Conservation (phyloP, 139 green algal species). For the Astrephomene gubernaculifera region DNA sequence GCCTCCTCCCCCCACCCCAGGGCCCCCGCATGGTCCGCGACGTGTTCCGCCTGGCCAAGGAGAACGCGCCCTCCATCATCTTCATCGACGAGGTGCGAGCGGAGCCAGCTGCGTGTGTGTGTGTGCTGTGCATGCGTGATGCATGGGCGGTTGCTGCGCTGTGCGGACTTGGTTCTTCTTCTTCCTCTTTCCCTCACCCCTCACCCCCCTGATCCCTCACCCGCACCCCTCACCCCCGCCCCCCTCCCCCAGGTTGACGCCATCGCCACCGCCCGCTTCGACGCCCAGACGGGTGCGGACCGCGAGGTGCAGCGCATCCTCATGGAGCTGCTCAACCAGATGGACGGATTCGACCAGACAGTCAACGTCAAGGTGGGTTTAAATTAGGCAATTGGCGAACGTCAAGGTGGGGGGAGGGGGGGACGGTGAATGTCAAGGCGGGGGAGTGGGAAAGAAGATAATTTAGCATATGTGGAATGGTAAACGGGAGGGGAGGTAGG, state of each 20-base stretch:
- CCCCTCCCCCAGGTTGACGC: constrained; percentile 82
- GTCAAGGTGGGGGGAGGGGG: not conserved
- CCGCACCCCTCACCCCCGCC: not conserved
- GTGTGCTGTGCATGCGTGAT: not conserved
- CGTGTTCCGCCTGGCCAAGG: constrained; percentile 98
- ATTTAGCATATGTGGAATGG: too few species aligned
- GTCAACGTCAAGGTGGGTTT: constrained; percentile 83
- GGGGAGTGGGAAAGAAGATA: too few species aligned
- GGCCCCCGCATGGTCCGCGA: constrained; percentile 98
- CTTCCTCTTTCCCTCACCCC: too few species aligned
- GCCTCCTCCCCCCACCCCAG: too few species aligned
- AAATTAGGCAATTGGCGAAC: not conserved
- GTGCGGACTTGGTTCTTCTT: too few species aligned
- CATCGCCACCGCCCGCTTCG: constrained; percentile 97
- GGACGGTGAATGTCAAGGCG: too few species aligned
- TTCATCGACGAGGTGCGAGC: constrained; percentile 93
- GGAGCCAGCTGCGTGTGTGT: not conserved
- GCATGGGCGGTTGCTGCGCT: not conserved
- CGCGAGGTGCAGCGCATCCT: constrained; percentile 99
- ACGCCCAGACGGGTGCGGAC: constrained; percentile 82
- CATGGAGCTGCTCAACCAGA: constrained; percentile 99
- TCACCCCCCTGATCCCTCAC: too few species aligned
- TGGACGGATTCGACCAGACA: constrained; percentile 99
- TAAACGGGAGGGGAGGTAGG: too few species aligned
- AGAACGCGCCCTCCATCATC: constrained; percentile 98